Base-by-base conservation (phyloP, 306 rosid genomes). In the Trifolium subterraneum region DNA sequence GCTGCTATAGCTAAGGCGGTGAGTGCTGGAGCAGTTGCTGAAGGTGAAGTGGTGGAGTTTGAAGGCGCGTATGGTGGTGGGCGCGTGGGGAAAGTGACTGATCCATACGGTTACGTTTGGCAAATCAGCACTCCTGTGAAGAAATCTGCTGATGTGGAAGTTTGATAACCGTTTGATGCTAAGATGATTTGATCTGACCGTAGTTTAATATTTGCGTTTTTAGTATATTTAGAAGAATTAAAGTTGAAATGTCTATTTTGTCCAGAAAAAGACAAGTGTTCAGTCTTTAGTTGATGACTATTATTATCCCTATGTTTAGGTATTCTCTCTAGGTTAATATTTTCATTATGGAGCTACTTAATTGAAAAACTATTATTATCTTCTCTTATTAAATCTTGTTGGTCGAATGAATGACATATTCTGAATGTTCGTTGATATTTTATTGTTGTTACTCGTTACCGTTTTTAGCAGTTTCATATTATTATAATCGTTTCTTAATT, bases 101-200 rank as follows among this genome's bases (percentile, higher is more conserved):
- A 93, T 16, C 97, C 92, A 0, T 93, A 81, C 45, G 97, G 98
- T 2, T 72, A 82, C 45, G 31, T 72, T 36, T 93, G 98, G 98
- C 33, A 51, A 9, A 47, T 91, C 25, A 36, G 79, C 47, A 14
- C 91, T 0, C 70, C 83, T 0, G 79, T 18, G 1, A 78, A 81
- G 74, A 60, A 73, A 71, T 8, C n/a, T 33, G 66, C 4, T 7
- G 79, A 42, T 7, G 73, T 35, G 27, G 81, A 74, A 3, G 90
- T 82, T 0, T 80, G 25, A 68, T 38, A 0, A 15, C 64, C 70
- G 39, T 79, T 0, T 4, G 80, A 75, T 83, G 41, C 8, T 55
- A 3, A 52, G 55, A 29, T 35, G 35, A 5, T 65, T 38, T 45
- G 18, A 5, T 65, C 52, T 54, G 33, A 47, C 70, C 5, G 65